A percentile compares a stretch with the other conserved stretches of the same genome.
Evolutionary conservation across 2,329 filamentous ascomycete species (phyloP).

Genomic region (Fusarium subtropicale): DNA sequence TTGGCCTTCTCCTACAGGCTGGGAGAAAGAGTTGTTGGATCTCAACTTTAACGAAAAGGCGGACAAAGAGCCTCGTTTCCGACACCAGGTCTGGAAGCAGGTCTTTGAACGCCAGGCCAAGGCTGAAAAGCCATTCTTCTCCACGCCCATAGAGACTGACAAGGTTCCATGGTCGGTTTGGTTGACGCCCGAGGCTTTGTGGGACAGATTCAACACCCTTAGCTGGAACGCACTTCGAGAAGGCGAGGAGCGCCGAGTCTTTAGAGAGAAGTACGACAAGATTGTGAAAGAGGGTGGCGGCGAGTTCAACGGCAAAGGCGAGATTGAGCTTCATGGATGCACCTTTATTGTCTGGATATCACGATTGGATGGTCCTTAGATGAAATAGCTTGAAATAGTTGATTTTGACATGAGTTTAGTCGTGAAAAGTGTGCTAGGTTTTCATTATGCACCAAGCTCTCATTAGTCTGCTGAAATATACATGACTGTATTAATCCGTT

Average conservation of each 20-base stretch:
- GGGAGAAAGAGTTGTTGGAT: conserved; percentile 72
- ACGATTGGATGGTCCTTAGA: conserved; percentile 47
- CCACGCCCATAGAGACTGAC: conserved; percentile 70
- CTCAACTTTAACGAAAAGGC: conserved; percentile 63
- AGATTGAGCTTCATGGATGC: conserved; percentile 72
- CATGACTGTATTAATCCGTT: conserved; percentile 64
- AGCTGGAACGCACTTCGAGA: conserved; percentile 74
- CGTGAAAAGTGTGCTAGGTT: conserved; percentile 28
- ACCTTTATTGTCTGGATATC: conserved; percentile 74
- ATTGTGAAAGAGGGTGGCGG: conserved; percentile 65
- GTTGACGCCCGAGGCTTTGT: conserved; percentile 71
- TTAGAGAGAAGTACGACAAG: conserved; percentile 64
- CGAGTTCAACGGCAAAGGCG: conserved; percentile 69
- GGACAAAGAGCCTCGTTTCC: conserved; percentile 73
- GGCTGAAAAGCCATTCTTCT: conserved; percentile 62
- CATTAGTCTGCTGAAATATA: conserved; percentile 74
- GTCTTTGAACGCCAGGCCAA: conserved; percentile 72
- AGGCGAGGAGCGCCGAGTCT: conserved; percentile 61
- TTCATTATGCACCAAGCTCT: conserved; percentile 39
- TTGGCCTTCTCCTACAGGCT: conserved; percentile 67
- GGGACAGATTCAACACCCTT: conserved; percentile 73
- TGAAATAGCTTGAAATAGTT: neutral
- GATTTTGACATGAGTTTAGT: conserved; percentile 3
- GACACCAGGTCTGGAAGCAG: conserved; percentile 71
- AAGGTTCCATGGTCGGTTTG: conserved; percentile 53